Evolutionary conservation across 139 green algal species (phyloP), one percentile per base, ranked within the genome.

Genomic region (Picochlorum sp.): DNA sequence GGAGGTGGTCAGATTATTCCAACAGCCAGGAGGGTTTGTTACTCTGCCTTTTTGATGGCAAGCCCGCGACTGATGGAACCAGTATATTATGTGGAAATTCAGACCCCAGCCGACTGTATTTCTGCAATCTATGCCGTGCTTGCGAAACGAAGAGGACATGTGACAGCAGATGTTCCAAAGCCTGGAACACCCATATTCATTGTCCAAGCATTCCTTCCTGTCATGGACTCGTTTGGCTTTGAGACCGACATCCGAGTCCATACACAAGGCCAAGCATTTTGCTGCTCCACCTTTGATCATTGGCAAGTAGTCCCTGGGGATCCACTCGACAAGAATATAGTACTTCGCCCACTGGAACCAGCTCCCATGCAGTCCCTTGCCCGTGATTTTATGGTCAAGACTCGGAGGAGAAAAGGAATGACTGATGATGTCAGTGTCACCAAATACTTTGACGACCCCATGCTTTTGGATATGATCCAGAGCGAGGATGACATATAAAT

Each of bases 171-270:
- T 60, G 66, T 86, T 52, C 81, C 86, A 26, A 87, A 87, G 67
- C 85, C 88, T 6, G 88, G 88, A 45, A 96, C 88, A 11, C 88
- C 88, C 61, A 85, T 95, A 69, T 96, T 90, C 75, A 74, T 92
- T 4, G 84, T 96, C 66, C 87, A 90, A 71, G 92, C 92, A n/a
- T 88, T 88, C 62, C 69, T 99, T 52, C 94, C 94, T 1, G 92
- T 94, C 0, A 82, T 97, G 2, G 94, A 99, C 81, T 86, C 68
- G 58, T 99, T 98, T 66, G 94, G 94, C 11, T 98, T 99, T 65
- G 94, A 99, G 79, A 98, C 94, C 0, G 94, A 99, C 76, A 72
- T 99, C 57, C 76, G 94, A 20, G 96, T 95, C 69, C 91, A 97
- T 79, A 99, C 94, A 45, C 86, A 94, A 79, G 94, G 94, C 16